Base-by-base conservation (phyloP, 192 early-diverging fungal species). In the Umbelopsis sp. region DNA sequence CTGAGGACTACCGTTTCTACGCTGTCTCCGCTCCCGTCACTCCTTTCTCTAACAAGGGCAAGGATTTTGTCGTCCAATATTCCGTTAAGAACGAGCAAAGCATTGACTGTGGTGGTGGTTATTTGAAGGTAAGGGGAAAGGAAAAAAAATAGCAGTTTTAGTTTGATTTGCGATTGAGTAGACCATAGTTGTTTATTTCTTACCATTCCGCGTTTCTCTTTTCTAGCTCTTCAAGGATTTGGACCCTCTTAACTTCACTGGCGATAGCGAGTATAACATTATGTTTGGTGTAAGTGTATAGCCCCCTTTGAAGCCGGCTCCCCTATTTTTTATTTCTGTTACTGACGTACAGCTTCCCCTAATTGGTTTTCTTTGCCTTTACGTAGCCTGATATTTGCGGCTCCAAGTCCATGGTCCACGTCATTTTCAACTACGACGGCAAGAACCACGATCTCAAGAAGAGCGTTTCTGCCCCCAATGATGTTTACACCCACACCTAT, bases 361-460 rank as follows among this genome's bases (percentile, higher is more conserved):
- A 56, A 1, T 69, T 47, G n/a, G n/a, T 69, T 34, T 34, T 74
- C 10, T 25, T 83, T 83, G 47, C 83, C 83, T 36, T 32, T 53
- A 29, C 31, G 59, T 84, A 88, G 43, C 97, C 97, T 41, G 97
- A 99, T 81, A 91, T 94, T 68, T 99, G 97, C 83, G 97, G 96
- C 44, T 69, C 86, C 51, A 91, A 89, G 79, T 93, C 92, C 85
- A 93, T 93, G 47, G 93, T 99, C 36, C 96, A 99, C 79, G 92
- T 94, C 75, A 98, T 99, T 81, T 91, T 99, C 85, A 87, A 92
- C 73, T 92, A 99, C 91, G 91, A 97, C 74, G 89, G 93, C 82
- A 93, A 91, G 68, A 91, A 92, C 78, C 89, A 96, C 75, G 86
- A 95, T 84, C 79, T 94, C 68, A 91, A 93, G 68, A 87, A 91